These are phyloP conservation scores for Lasiodiplodia sp. DNA, from an alignment of 2,329 filamentous ascomycete species.

Conservation along the genomic window DNA sequence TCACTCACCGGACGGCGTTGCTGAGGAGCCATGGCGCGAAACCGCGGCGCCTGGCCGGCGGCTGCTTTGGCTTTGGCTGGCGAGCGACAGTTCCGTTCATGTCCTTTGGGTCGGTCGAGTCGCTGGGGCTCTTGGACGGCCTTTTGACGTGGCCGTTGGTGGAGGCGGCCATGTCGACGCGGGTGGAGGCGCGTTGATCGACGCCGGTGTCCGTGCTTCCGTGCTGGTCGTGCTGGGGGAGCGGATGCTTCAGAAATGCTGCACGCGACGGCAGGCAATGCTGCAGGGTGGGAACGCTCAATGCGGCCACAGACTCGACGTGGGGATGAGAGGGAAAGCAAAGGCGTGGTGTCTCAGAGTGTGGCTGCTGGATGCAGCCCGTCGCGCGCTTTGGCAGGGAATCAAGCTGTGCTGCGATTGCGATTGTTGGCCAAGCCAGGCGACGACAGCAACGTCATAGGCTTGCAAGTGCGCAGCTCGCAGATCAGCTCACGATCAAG, in stretches of 20 bases:
- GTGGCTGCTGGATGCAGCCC: constrained; percentile 13
- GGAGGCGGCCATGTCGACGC: constrained; percentile 45
- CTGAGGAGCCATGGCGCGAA: constrained; percentile 41
- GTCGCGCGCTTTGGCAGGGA: constrained; percentile 23
- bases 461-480: constrained; percentile 3
- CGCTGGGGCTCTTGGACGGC: constrained; percentile 39
- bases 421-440: constrained; percentile 20
- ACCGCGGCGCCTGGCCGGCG: constrained; percentile 35
- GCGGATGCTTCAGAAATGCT: not conserved
- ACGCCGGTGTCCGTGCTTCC: constrained; percentile 25
- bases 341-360: constrained; percentile 4
- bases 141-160: constrained; percentile 48
- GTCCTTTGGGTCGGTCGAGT: constrained; percentile 36
- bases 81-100: constrained; percentile 35
- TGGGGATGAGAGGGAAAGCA: not conserved
- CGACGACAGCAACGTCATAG: constrained; percentile 24
- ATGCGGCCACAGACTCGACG: not conserved
- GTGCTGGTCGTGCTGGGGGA: not conserved
- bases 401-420: constrained; percentile 26
- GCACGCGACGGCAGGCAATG: not conserved
- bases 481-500: constrained; percentile 13
- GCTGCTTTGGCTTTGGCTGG: constrained; percentile 31
- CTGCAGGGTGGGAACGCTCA: not conserved
- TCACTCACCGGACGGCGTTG: constrained; percentile 41
- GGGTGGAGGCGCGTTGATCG: constrained; percentile 29